Base-by-base conservation (phyloP, 306 rosid genomes). In the Cucurbita moschata region DNA sequence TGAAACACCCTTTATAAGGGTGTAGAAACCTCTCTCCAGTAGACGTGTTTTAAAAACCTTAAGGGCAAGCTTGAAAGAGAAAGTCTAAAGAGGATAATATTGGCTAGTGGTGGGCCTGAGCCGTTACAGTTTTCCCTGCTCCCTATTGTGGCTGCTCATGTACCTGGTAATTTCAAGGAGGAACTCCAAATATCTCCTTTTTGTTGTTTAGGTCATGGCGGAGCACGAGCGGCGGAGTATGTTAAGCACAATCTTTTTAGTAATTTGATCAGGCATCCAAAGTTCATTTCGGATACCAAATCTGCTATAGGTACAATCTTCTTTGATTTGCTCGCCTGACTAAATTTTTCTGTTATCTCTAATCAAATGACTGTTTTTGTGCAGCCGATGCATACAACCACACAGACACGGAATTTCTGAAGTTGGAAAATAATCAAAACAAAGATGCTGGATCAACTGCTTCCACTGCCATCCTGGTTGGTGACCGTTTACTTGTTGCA, bases 361-460 rank as follows among this genome's bases (percentile, higher is more conserved):
- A 50, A 30, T 69, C 54, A 46, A 12, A 59, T 72, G 10, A 37
- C 74, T 75, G 66, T 78, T 37, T 14, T 43, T 47, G 42, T 47
- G 50, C 90, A 92, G 98, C 96, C 81, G 98, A 92, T 72, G 96
- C 98, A 19, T 92, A 92, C 79, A 92, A 82, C 82, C 96, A 85
- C 50, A 92, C 96, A 65, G 98, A 92, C 80, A 84, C 92, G 4
- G 96, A 92, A 80, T 88, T 90, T 82, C 88, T 92, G 85, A 92
- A 92, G 83, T 88, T 90, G 10, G 98, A 92, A 78, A 90, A 92
- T 76, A 84, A 61, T 59, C 96, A 92, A 76, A 86, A 88, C 77
- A 84, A 92, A 77, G 98, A 92, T 79, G 98, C 98, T 71, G 98
- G 98, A 52, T 92, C 98, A 71, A 92, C 98, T 78, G 98, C 98